These are phyloP conservation scores for Leccinum boreale DNA, from an alignment of 768 basidiomycete genomes.

Conservation along the genomic window DNA sequence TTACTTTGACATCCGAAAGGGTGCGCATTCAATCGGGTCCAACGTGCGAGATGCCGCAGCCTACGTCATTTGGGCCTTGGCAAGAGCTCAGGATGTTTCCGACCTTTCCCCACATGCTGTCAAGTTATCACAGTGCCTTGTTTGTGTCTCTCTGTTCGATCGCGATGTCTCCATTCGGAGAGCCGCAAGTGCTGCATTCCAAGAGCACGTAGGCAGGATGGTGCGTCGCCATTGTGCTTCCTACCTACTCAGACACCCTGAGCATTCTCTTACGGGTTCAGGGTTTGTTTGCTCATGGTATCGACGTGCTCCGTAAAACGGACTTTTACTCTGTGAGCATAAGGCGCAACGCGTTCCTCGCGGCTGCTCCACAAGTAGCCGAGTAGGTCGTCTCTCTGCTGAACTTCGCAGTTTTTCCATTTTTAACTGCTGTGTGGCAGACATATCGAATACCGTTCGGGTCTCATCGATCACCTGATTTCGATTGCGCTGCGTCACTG, in stretches of 20 bases:
- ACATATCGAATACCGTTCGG: constrained; percentile 69
- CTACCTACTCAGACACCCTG: constrained; percentile 5
- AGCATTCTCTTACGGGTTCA: constrained; percentile 35
- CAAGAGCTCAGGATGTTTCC: constrained; percentile 65
- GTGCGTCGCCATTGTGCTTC: constrained; percentile 43
- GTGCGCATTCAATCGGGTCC: constrained; percentile 90
- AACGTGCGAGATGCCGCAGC: constrained; percentile 93
- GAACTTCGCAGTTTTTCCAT: constrained; percentile 2
- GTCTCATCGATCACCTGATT: constrained; percentile 70
- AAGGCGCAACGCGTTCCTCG: constrained; percentile 78
- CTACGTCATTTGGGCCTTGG: constrained; percentile 93
- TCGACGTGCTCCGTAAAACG: constrained; percentile 85
- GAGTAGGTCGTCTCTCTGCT: constrained; percentile 51
- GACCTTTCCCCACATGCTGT: constrained; percentile 59
- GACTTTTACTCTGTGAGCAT: constrained; percentile 95
- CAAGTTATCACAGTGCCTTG: constrained; percentile 65
- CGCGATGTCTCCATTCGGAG: constrained; percentile 92
- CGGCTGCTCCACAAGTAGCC: constrained; percentile 83
- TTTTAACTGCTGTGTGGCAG: constrained; percentile 39
- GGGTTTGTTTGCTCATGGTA: constrained; percentile 91
- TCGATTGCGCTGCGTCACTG: constrained; percentile 81
- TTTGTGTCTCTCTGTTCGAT: constrained; percentile 84
- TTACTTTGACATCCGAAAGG: constrained; percentile 88
- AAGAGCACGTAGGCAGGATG: constrained; percentile 93
- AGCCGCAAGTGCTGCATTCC: constrained; percentile 96